Base-by-base conservation (phyloP, 371 early-diverging fungal species). In the Vavraia culicis region DNA sequence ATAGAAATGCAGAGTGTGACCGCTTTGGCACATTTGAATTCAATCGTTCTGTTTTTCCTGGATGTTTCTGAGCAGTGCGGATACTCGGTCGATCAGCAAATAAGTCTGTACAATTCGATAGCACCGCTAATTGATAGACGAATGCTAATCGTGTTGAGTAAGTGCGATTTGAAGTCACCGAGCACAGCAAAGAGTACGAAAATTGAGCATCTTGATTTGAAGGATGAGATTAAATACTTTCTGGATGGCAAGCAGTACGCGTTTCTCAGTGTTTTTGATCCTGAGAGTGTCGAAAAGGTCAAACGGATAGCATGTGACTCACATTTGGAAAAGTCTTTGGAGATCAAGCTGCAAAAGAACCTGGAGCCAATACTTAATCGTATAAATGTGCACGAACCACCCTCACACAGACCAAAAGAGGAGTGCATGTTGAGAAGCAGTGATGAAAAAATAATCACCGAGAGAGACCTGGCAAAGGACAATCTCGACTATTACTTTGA, bases 1-100 rank as follows among this genome's bases (percentile, higher is more conserved):
- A 95, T 99, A 64, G 99, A 99, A 73, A 96, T 99, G 98, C 95
- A 96, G 71, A 86, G 88, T 46, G 88, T 99, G 60, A 94, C 96
- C 9, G 96, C 99, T 23, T 76, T 99, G 57, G 98, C 98, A 14
- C 99, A 99, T 68, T 72, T 99, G 67, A 77, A 91, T 57, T 81
- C 93, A 10, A 83, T 86, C 52, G 81, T 96, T 62, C 69, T 96
- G 69, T 99, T 81, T 78, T 96, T 99, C 68, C 80, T 96, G 65
- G 99, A 99, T 71, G 68, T 93, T 27, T 87, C 89, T 11, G 95
- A 89, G 66, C 85, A 83, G 67, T 99, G 99, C 74, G 98, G 98
- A 39, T 93, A 93, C 76, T 79, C 81, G 60, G 74, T 99, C 53
- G 76, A 72, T 44, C 86, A 85, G 52, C 99, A 99, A 71, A 73